Evolutionary conservation across 2,329 filamentous ascomycete species (phyloP).

Genomic region (Didymella lethalis): DNA sequence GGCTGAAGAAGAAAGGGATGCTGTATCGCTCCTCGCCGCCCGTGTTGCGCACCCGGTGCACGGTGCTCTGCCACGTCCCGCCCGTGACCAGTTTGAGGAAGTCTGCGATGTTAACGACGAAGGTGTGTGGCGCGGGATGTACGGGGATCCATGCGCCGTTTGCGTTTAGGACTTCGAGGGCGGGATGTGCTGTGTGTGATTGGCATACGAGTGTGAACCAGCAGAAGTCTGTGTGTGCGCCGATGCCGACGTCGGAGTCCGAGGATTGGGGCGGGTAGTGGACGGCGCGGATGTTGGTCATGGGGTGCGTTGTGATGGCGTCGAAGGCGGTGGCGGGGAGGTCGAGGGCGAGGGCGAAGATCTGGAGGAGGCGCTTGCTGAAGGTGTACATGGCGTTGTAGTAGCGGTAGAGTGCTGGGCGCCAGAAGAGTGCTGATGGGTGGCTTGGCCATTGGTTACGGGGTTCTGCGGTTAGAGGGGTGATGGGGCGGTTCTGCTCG

Average conservation of each 20-base stretch:
- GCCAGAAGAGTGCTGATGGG: slow-evolving; percentile 39
- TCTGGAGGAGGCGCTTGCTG: slow-evolving; percentile 44
- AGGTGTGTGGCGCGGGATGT: slow-evolving; percentile 44
- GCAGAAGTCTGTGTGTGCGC: slow-evolving; percentile 55
- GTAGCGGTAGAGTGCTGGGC: slow-evolving; percentile 43
- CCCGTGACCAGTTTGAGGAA: slow-evolving; percentile 54
- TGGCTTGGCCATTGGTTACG: slow-evolving; percentile 46
- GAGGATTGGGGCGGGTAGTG: slow-evolving; percentile 52
- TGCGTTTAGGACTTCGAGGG: slow-evolving; percentile 54
- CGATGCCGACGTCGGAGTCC: slow-evolving; percentile 49
- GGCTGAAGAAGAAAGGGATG: slow-evolving; percentile 53
- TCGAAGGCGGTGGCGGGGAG: slow-evolving; percentile 53
- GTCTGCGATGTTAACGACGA: slow-evolving; percentile 55
- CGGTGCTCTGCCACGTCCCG: slow-evolving; percentile 51
- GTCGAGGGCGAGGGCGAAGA: slow-evolving; percentile 52
- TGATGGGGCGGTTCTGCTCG: slow-evolving; percentile 37
- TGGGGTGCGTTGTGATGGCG: slow-evolving; percentile 50
- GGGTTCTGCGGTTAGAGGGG: slow-evolving; percentile 24
- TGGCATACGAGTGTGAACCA: slow-evolving; percentile 54
- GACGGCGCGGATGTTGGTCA: slow-evolving; percentile 53
- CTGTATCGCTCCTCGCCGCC: slow-evolving; percentile 52
- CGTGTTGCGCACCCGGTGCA: slow-evolving; percentile 53
- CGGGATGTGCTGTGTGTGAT: slow-evolving; percentile 33
- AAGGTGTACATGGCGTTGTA: slow-evolving; percentile 43
- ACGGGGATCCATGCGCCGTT: slow-evolving; percentile 54